A percentile compares a stretch with the other conserved stretches of the same genome.
These are phyloP conservation scores for Trichoderma polysporum DNA, from an alignment of 2,329 filamentous ascomycete species.

Conservation along the genomic window DNA sequence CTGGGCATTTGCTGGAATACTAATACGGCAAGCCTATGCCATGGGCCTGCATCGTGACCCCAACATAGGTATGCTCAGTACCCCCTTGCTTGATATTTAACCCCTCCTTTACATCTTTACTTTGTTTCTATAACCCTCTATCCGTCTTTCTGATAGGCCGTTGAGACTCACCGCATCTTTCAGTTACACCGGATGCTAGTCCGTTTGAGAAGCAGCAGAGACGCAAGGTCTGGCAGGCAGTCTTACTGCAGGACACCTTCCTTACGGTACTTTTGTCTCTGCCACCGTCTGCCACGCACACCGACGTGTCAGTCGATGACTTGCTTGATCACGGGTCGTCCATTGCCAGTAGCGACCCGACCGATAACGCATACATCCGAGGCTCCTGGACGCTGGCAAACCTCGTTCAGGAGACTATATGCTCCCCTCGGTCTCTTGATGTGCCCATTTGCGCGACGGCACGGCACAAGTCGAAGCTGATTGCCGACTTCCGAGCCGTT, in stretches of 20 bases:
- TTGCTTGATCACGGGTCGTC: constrained; percentile 61
- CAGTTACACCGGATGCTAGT: constrained; percentile 63
- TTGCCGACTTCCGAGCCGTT: constrained; percentile 68
- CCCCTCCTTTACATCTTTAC: not conserved
- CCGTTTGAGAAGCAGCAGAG: constrained; percentile 75
- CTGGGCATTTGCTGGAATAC: constrained; percentile 76
- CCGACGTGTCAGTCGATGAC: constrained; percentile 74
- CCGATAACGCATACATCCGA: constrained; percentile 69
- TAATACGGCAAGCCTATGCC: constrained; percentile 76
- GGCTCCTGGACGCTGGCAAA: constrained; percentile 79
- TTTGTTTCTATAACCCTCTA: not conserved
- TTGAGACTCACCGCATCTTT: not conserved
- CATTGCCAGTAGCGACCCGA: constrained; percentile 60
- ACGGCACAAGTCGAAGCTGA: constrained; percentile 67
- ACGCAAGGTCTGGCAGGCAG: constrained; percentile 79
- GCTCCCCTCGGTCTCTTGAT: constrained; percentile 70
- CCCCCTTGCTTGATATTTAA: not conserved
- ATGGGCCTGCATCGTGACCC: constrained; percentile 80
- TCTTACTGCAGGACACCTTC: constrained; percentile 78
- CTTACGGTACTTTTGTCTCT: constrained; percentile 74
- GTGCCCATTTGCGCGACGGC: constrained; percentile 68
- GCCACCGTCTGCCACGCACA: constrained; percentile 75
- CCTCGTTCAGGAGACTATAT: constrained; percentile 74
- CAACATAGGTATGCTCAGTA: constrained; percentile 57
- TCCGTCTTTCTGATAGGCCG: not conserved